Base-by-base conservation (phyloP, 129 eudicot species). In the Flaveria robusta region DNA sequence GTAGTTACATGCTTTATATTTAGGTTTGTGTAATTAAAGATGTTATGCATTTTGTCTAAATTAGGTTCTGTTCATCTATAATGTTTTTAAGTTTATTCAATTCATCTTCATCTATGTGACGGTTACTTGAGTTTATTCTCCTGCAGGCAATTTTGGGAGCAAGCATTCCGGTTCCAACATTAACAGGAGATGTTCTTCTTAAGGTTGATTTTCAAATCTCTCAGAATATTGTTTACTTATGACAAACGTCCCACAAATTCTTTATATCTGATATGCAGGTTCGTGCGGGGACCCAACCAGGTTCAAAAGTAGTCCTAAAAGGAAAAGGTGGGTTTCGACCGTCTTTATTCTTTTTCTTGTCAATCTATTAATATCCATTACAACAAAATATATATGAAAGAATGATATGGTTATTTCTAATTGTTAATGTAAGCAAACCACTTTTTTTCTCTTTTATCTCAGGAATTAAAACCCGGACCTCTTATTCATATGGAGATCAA, bases 201-300 rank as follows among this genome's bases (percentile, higher is more conserved):
- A 92, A 92, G 96, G 98, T 92, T 46, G 58, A 79, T 68, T 58
- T 39, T 60, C 22, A 26, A 3, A 24, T 54, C 27, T 24, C 43
- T 2, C 20, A 71, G 20, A 42, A 59, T 70, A 26, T 1, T 41
- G 55, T 12, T 31, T 73, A 23, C 16, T 20, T 3, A 22, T 15
- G 22, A 20, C 13, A 41, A 6, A 19, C 0, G 43, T 19, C 39
- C 9, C 22, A 46, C 11, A 54, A 31, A 10, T 46, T 50, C 5
- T 29, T 27, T 12, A 51, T 60, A 39, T 9, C 47, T 74, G 26
- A 45, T 47, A 34, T 74, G 74, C 67, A 92, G 97, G 96, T 92
- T 67, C 94, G 89, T 64, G 85, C 98, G 15, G 98, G 98, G 58
- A 88, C 98, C 60, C 96, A 92, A 83, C 94, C 98, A 70, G 98